These are phyloP conservation scores for Closterium sp. DNA, from an alignment of 139 green algal genomes.

Conservation along the genomic window DNA sequence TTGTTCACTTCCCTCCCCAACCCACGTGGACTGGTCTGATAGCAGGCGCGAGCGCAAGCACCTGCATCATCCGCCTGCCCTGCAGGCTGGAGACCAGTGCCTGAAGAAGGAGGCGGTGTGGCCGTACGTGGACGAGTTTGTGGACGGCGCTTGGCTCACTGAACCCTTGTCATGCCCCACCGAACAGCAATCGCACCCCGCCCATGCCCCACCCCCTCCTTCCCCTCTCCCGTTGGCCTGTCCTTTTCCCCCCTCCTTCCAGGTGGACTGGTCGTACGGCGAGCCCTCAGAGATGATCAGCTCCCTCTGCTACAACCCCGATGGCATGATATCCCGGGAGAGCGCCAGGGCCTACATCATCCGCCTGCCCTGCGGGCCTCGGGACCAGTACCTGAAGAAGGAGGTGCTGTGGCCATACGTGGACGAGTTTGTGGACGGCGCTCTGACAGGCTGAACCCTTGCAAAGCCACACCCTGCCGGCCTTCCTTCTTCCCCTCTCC, in stretches of 20 bases:
- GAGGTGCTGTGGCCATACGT: slow-evolving; percentile 85
- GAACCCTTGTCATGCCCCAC: slow-evolving; percentile 19
- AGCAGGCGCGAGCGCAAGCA: slow-evolving; percentile 64
- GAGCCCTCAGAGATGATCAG: slow-evolving; percentile 72
- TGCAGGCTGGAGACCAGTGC: slow-evolving; percentile 72
- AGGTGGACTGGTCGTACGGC: slow-evolving; percentile 72
- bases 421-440: slow-evolving; percentile 83
- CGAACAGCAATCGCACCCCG: neutral
- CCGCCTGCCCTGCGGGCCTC: slow-evolving; percentile 74
- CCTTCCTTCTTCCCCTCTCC: no score
- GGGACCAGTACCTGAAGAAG: slow-evolving; percentile 70
- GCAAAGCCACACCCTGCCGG: slow-evolving; percentile 2
- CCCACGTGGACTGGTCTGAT: slow-evolving; percentile 67
- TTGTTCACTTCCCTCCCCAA: no score
- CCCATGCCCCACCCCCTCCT: neutral
- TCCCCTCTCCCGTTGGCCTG: neutral
- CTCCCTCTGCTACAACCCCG: slow-evolving; percentile 34
- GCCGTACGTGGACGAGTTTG: slow-evolving; percentile 89
- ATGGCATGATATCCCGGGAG: slow-evolving; percentile 72
- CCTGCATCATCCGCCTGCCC: slow-evolving; percentile 87
- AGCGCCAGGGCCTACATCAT: slow-evolving; percentile 85
- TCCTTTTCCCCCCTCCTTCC: neutral
- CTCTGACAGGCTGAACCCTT: slow-evolving; percentile 26
- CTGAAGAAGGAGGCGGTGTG: slow-evolving; percentile 74
- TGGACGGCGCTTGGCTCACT: slow-evolving; percentile 59